Evolutionary conservation across 148 eudicot genomes (phyloP), one percentile per base, ranked within the genome.

Genomic region (Dianthus caryophyllus): DNA sequence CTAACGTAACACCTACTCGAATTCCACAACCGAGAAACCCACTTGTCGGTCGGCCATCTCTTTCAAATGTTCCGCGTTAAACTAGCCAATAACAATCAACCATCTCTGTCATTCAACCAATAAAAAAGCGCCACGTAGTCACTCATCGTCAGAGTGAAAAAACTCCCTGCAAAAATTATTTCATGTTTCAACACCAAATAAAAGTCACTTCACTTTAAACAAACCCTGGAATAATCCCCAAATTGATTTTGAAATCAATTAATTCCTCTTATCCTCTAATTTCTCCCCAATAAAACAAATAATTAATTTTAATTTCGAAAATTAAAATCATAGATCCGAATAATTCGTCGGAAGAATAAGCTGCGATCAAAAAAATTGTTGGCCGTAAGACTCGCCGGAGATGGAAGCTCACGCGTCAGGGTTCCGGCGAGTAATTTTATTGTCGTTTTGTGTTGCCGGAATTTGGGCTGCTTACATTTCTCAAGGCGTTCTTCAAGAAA

Each of bases 401-500:
- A 92, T 92, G 97, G 97, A 87, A 78, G 76, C 82, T 9, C 90
- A 82, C 56, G 83, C 79, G 72, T 63, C 85, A 64, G 96, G 96
- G 10, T 63, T 88, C 63, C 84, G 90, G 51, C 95, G 99, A 38
- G 84, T 90, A 11, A 61, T 90, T 51, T 70, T 90, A 30, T 70
- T 94, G 30, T 76, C 85, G 20, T 88, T 94, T 71, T 90, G 93
- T 57, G 90, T 90, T 26, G 86, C 81, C 75, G 97, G 99, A n/a
- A 90, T 94, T 62, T 94, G 97, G 99, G 67, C 88, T 38, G 99
- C 99, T 38, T 90, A 94, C 71, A 94, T 94, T 47, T 90, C 87
- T 58, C 99, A 94, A 78, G 99, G 99, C 68, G 85, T 94, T 66
- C 96, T 94, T 64, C 99, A 94, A 69, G 99, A 94, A 80, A 78